Conservation (phyloP, 148 eudicot species). For the Nepenthes gracilis region DNA sequence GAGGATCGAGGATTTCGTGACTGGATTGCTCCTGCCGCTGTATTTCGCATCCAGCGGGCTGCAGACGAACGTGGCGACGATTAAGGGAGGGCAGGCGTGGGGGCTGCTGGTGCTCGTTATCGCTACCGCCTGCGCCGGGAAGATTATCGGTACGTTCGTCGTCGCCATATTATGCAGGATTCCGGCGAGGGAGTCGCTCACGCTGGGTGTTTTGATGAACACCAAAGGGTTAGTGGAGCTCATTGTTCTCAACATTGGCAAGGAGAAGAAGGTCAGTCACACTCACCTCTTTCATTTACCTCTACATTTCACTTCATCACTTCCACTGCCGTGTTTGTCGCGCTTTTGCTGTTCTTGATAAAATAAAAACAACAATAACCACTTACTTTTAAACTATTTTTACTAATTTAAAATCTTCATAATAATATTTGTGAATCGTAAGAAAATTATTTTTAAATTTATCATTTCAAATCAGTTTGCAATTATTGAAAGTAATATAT, state of each 20-base stretch:
- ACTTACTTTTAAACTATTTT: too few species aligned
- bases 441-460: too few species aligned
- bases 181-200: constrained; percentile 26
- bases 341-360: too few species aligned
- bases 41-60: constrained; percentile 48
- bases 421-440: too few species aligned
- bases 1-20: constrained; percentile 38
- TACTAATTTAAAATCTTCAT: too few species aligned
- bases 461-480: too few species aligned
- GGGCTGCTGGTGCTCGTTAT: constrained; percentile 35
- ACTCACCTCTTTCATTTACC: neutral
- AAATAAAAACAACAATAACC: too few species aligned
- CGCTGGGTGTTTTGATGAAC: constrained; percentile 46
- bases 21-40: constrained; percentile 30
- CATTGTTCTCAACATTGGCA: constrained; percentile 46
- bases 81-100: constrained; percentile 34
- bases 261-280: constrained; percentile 31
- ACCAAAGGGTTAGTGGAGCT: constrained; percentile 53
- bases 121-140: constrained; percentile 28
- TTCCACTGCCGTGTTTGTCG: neutral
- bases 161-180: constrained; percentile 20
- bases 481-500: too few species aligned
- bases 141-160: constrained; percentile 32
- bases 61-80: constrained; percentile 40
- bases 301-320: neutral